phyloP scores from a whole-genome alignment of 768 basidiomycete genomes.

The Leccinum barrowsii region DNA sequence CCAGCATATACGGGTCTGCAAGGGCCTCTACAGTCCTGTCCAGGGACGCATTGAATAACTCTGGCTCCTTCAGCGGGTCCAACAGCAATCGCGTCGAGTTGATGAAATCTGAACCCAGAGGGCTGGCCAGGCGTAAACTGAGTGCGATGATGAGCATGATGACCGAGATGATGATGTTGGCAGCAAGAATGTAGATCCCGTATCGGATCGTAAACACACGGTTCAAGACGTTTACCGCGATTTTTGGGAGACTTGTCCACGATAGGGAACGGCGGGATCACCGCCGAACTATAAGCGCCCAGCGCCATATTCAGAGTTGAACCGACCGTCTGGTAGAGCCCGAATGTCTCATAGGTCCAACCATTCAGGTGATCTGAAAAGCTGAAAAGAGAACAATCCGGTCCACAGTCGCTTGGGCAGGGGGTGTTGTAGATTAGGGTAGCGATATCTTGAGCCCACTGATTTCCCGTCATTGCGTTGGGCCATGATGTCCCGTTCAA shows the following conservation, averaged over 20 bases:
- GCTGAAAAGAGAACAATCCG: not conserved
- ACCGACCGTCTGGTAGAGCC: not conserved
- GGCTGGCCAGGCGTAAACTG: not conserved
- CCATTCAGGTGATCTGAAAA: not conserved
- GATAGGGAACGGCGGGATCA: not conserved
- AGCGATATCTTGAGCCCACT: slow-evolving; percentile 1
- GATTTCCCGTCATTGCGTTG: not conserved
- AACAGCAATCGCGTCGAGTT: not conserved
- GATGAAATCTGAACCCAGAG: slow-evolving; percentile 7
- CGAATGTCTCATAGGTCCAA: too few species aligned
- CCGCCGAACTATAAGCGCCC: not conserved
- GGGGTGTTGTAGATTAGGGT: not conserved
- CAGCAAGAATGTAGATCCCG: not conserved
- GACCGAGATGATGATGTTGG: not conserved
- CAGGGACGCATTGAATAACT: slow-evolving; percentile 9
- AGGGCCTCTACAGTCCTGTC: not conserved
- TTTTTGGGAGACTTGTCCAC: too few species aligned
- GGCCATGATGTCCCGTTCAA: not conserved
- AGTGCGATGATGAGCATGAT: slow-evolving; percentile 2
- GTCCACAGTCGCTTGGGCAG: not conserved
- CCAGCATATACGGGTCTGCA: not conserved
- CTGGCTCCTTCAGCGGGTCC: slow-evolving; percentile 6
- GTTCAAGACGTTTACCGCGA: not conserved
- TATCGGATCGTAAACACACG: too few species aligned
- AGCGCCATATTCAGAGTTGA: not conserved